Base-by-base conservation (phyloP, 163 green algal genomes). In the Volvox carteri region DNA sequence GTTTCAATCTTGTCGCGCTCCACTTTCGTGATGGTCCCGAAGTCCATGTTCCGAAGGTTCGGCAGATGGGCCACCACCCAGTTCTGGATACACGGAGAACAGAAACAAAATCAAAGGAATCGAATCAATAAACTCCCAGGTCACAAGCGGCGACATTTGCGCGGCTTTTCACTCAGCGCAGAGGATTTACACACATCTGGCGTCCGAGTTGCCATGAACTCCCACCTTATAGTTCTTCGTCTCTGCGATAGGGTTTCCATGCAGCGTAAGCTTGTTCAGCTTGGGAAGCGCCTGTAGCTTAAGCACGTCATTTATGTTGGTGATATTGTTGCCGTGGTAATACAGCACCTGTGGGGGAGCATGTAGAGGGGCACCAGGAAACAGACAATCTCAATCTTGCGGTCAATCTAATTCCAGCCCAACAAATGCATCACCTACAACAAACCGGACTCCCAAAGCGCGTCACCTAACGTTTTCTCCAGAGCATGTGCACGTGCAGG, bases 271-370 rank as follows among this genome's bases (percentile, higher is more conserved):
- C 89, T 95, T 95, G 58, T 76, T 75, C 39, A 95, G 81, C 42
- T 85, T 56, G 1, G 84, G 37, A 44, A 95, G 89, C 72, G 85
- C 86, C n/a, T 90, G 77, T 33, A 95, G 87, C 78, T 92, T 93
- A 23, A 90, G 83, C 4, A 95, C 90, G 30, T 95, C 91, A 37
- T 73, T 78, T 21, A 95, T 56, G 50, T 92, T 93, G 19, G n/a
- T 85, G n/a, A 95, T 91, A 18, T 92, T 50, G 79, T 95, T 95
- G 80, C 91, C 92, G 79, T 95, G 93, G 23, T 93, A 76, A 88
- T 95, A 95, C 42, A 95, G 76, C 41, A 95, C 92, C 92, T 95
- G 85, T n/a, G n/a, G n/a, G n/a, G n/a, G n/a, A n/a, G n/a, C n/a
- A n/a, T n/a, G n/a, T n/a, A n/a, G n/a, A n/a, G n/a, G n/a, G n/a